Evolutionary conservation across 23 red algal species (phyloP), one percentile per base, ranked within the genome.

Genomic region (Chondrus crispus): DNA sequence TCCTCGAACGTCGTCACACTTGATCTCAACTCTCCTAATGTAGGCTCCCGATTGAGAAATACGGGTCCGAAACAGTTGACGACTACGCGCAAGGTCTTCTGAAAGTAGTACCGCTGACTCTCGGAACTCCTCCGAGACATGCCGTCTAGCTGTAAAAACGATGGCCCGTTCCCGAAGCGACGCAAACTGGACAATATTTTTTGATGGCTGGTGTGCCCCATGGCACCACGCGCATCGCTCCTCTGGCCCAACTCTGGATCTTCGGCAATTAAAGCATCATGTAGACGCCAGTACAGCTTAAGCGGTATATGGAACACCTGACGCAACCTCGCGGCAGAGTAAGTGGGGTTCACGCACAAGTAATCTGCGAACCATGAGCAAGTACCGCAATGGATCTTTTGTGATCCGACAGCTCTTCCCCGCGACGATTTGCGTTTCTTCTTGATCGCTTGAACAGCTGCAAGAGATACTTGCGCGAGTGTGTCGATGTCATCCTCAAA

Each of bases 291-390:
- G 29, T 20, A 72, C 20, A 72, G 13, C 16, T 14, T 20, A 11
- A 14, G 13, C 29, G 66, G 66, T 12, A 72, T 20, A 16, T 26
- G 12, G 29, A 72, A 72, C 11, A 14, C 29, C 29, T 14, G 11
- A 13, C 66, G 20, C 11, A 72, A 72, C 29, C 12, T 72, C 29
- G 13, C 11, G 29, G 66, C 16, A 13, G 11, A 13, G 66, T 72
- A 72, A 12, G 22, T 38, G 7, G 54, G 55, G 4, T 68, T 14
- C 4, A 52, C 28, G 40, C 28, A 19, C 16, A 85, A 24, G 39
- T 85, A 85, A 58, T 85, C 82, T 10, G 8, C 57, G 40, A 68
- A 68, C 82, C 60, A 85, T 55, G 20, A 14, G 50, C 50, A 14
- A 14, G 13, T 55, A 55, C 50, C 50, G 20, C 50, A 55, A 12